Base-by-base conservation (phyloP, 352 stramenopile genomes). In the Pythium vanterpoolii region DNA sequence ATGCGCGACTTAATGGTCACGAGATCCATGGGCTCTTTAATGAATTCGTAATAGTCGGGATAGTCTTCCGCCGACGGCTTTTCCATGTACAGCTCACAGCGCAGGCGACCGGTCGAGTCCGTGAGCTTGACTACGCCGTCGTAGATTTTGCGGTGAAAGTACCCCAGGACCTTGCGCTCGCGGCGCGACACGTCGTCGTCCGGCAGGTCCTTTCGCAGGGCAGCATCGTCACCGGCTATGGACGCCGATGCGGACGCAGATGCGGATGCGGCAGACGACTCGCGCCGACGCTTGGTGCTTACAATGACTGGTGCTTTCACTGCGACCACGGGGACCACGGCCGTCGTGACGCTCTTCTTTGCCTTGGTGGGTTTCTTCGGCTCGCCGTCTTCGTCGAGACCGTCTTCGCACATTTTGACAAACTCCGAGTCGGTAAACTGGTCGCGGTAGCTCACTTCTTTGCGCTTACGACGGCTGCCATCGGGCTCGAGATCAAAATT, bases 11-110 rank as follows among this genome's bases (percentile, higher is more conserved):
- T 93, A 62, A 97, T 96, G n/a, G 83, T 93, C 33, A 66, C 49
- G 13, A 97, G 72, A 54, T 93, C 86, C 86, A 97, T 97, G 4
- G 90, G 84, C 2, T 86, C 45, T 48, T 78, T 88, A 42, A 97
- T 83, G 47, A 96, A 88, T 44, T 82, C 68, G 64, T 97, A 96
- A 60, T 97, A 97, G 66, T 97, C 90, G 23, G 86, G 86, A 51
- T 95, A 95, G 51, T 93, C 83, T 14, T 77, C 33, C 18, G 82
- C 73, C 30, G 86, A 93, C 13, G 86, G 86, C 54, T 89, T 92
- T 33, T 90, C 86, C 56, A 93, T 50, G 56, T 89, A 95, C 47
- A 93, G 50, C 24, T 89, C 77, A 2, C 74, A 79, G 9, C 86
- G 83, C n/a, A 83, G 55, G 5, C 79, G 86, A 4, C 86, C 86